Conservation (phyloP, 352 stramenopile genomes). For the Globisporangium abappressorium region DNA sequence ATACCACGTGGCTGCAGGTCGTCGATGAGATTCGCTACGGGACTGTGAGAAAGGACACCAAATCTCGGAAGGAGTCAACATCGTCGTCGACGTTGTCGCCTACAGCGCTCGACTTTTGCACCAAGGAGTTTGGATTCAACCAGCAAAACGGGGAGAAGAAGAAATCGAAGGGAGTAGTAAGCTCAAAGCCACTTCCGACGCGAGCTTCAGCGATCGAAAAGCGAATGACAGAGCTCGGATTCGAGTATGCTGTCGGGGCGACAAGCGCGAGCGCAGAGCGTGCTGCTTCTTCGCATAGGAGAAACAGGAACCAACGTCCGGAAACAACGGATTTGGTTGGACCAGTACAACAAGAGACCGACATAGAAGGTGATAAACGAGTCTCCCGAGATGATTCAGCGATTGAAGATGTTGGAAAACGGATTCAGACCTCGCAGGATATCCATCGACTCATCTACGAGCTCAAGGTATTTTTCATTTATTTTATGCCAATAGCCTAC, state of each 20-base stretch:
- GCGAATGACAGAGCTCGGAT: slow-evolving; percentile 41
- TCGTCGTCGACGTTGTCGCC: slow-evolving; percentile 5
- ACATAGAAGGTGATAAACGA: not conserved
- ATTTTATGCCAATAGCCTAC: not conserved
- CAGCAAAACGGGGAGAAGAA: not conserved
- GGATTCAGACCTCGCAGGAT: slow-evolving; percentile 34
- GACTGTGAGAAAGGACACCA: not conserved
- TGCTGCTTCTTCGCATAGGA: not conserved
- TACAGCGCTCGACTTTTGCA: slow-evolving; percentile 27
- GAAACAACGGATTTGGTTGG: not conserved
- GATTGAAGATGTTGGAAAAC: slow-evolving; percentile 3
- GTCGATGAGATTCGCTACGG: slow-evolving; percentile 45
- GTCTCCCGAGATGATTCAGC: slow-evolving; percentile 13
- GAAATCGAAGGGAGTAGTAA: not conserved
- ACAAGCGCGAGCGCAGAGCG: not conserved
- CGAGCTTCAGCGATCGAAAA: slow-evolving; percentile 42
- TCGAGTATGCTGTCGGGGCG: slow-evolving; percentile 24
- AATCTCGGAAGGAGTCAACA: not conserved
- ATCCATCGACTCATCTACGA: slow-evolving; percentile 63
- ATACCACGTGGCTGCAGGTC: slow-evolving; percentile 47
- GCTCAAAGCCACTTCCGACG: slow-evolving; percentile 28
- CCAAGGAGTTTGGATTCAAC: slow-evolving; percentile 38
- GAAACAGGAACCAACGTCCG: slow-evolving; percentile 4
- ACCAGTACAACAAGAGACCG: not conserved
- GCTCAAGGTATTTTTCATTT: slow-evolving; percentile 34